Evolutionary conservation across 345 rosid species (phyloP).

Genomic region (Triadica sebifera): DNA sequence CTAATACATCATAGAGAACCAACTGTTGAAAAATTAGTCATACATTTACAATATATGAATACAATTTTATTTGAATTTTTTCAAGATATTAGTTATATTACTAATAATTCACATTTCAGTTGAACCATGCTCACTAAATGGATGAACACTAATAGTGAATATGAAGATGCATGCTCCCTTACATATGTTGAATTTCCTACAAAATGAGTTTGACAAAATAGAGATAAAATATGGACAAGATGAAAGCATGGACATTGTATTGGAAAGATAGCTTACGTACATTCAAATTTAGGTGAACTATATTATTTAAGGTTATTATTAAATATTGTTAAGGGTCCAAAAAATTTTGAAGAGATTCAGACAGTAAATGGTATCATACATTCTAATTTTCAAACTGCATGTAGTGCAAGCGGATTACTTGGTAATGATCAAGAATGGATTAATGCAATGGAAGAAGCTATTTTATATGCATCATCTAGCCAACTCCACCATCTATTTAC

Average conservation of each 20-base stretch:
- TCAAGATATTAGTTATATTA: too few relatives aligned
- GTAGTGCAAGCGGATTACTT: neutral
- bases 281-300: neutral
- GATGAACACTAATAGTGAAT: too few relatives aligned
- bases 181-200: neutral
- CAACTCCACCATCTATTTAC: neutral
- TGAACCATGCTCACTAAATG: too few relatives aligned
- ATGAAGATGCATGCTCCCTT: too few relatives aligned
- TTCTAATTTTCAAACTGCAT: neutral
- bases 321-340: neutral
- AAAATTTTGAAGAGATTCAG: neutral
- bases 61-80: too few relatives aligned
- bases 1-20: too few relatives aligned
- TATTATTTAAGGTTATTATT: neutral
- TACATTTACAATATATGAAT: too few relatives aligned
- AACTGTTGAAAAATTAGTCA: too few relatives aligned
- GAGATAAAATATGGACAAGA: neutral
- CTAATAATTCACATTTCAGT: too few relatives aligned
- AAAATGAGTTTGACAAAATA: neutral
- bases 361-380: neutral
- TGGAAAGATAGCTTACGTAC: neutral
- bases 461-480: too few relatives aligned
- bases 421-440: neutral
- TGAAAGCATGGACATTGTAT: neutral
- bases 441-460: neutral